Conservation (phyloP, 2,329 filamentous ascomycete genomes). For the Aspergillus sp. region DNA sequence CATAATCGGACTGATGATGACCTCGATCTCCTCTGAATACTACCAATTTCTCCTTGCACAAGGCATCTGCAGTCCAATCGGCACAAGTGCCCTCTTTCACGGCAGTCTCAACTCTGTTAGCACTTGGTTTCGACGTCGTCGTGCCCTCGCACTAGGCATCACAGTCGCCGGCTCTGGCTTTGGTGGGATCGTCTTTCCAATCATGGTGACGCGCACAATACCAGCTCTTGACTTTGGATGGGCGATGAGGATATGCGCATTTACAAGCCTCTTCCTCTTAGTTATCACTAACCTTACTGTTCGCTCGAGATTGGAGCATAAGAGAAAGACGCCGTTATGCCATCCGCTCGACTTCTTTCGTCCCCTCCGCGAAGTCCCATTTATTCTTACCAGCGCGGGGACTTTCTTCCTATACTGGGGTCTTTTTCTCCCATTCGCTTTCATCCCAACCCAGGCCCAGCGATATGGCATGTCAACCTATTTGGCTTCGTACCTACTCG, state of each 20-base stretch:
- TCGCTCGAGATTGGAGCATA: conserved; percentile 46
- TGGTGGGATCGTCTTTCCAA: conserved; percentile 64
- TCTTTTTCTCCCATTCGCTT: conserved; percentile 22
- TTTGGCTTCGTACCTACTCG: conserved; percentile 58
- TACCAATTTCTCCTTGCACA: conserved; percentile 62
- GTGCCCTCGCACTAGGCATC: conserved; percentile 59
- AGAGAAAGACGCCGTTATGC: conserved; percentile 11
- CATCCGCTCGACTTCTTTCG: conserved; percentile 16
- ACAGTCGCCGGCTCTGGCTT: conserved; percentile 58
- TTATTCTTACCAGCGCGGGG: conserved; percentile 24
- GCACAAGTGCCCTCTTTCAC: conserved; percentile 55
- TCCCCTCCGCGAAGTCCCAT: conserved; percentile 17
- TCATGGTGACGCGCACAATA: conserved; percentile 62
- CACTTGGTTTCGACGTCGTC: conserved; percentile 59
- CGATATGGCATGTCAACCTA: conserved; percentile 23
- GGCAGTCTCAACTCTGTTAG: conserved; percentile 41
- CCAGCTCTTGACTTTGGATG: conserved; percentile 57
- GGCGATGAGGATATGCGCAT: conserved; percentile 60
- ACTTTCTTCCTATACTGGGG: conserved; percentile 49
- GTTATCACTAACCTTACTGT: conserved; percentile 55
- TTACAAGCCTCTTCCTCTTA: conserved; percentile 64
- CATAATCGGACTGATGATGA: conserved; percentile 63
- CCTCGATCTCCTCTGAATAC: conserved; percentile 56
- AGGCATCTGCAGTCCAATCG: conserved; percentile 56
- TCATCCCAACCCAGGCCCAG: conserved; percentile 21